These are phyloP conservation scores for Torulaspora delbrueckii DNA, from an alignment of 805 yeast species.

Conservation along the genomic window DNA sequence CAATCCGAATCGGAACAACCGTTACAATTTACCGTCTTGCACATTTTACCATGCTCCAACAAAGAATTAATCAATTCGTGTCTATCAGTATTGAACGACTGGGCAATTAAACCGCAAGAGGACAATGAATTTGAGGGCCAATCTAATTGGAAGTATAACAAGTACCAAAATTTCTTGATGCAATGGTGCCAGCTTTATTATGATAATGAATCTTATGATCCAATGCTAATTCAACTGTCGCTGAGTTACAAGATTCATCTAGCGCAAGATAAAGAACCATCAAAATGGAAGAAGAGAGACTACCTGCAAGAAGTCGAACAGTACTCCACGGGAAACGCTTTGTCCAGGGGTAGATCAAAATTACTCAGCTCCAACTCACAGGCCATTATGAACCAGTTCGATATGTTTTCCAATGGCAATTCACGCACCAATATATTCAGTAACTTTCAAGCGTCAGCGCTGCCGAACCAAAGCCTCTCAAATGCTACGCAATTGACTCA, in stretches of 20 bases:
- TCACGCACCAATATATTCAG: constrained; percentile 4
- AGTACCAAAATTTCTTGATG: constrained; percentile 20
- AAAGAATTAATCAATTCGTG: constrained; percentile 25
- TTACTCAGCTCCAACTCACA: constrained; percentile 21
- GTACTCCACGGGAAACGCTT: constrained; percentile 8
- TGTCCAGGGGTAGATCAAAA: constrained; percentile 8
- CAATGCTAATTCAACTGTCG: constrained; percentile 13
- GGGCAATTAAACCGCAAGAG: constrained; percentile 17
- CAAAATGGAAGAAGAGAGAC: constrained; percentile 5
- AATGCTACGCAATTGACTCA: constrained; percentile 5
- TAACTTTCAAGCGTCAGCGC: constrained; percentile 1
- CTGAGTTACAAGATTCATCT: constrained; percentile 11
- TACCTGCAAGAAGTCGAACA: constrained; percentile 12
- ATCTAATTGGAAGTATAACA: constrained; percentile 21
- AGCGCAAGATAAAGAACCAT: not conserved
- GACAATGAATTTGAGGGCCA: constrained; percentile 13
- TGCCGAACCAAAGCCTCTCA: not conserved
- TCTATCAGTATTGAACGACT: constrained; percentile 19
- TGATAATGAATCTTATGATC: constrained; percentile 19
- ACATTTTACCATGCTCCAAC: constrained; percentile 30
- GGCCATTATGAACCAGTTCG: constrained; percentile 30
- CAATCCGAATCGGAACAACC: constrained; percentile 19
- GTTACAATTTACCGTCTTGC: constrained; percentile 20
- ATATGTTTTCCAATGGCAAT: constrained; percentile 18
- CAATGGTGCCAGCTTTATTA: constrained; percentile 28